Conservation (phyloP, 441 rosid genomes). For the Theobroma grandiflorum region DNA sequence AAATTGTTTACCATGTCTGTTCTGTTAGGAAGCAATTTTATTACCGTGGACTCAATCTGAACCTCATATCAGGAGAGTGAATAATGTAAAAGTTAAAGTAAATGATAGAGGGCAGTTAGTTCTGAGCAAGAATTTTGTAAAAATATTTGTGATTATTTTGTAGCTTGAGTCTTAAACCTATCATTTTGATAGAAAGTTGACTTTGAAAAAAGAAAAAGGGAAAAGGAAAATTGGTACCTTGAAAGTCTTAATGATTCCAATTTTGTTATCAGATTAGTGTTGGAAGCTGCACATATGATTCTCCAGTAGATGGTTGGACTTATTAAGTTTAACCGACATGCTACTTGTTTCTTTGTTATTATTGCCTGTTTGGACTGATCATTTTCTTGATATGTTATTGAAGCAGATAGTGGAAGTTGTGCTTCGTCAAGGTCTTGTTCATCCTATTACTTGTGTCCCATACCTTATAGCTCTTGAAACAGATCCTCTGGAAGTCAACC, state of each 20-base stretch:
- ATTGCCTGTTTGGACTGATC: conserved; percentile 17
- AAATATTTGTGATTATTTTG: background rate
- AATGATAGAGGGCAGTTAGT: background rate
- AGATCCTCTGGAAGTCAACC: conserved; percentile 92
- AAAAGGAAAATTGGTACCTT: background rate
- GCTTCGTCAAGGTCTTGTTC: conserved; percentile 99
- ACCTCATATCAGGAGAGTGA: background rate
- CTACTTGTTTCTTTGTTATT: background rate
- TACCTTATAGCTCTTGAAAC: conserved; percentile 98
- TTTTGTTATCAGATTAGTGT: background rate
- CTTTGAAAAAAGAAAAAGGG: background rate
- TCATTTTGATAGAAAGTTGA: background rate
- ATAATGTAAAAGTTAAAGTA: background rate
- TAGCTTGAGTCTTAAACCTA: background rate
- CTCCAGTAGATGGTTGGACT: background rate
- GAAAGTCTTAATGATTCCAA: background rate
- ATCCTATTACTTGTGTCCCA: conserved; percentile 99
- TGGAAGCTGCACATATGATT: conserved; percentile 5
- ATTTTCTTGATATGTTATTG: conserved; percentile 22
- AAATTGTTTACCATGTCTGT: conserved; percentile 17
- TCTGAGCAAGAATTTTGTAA: background rate
- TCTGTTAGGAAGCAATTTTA: conserved; percentile 11
- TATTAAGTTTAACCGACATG: background rate
- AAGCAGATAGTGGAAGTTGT: conserved; percentile 98
- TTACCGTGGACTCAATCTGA: background rate